These are phyloP conservation scores for Wallacemonas sp. DNA, from an alignment of 208 protist species.

Conservation along the genomic window DNA sequence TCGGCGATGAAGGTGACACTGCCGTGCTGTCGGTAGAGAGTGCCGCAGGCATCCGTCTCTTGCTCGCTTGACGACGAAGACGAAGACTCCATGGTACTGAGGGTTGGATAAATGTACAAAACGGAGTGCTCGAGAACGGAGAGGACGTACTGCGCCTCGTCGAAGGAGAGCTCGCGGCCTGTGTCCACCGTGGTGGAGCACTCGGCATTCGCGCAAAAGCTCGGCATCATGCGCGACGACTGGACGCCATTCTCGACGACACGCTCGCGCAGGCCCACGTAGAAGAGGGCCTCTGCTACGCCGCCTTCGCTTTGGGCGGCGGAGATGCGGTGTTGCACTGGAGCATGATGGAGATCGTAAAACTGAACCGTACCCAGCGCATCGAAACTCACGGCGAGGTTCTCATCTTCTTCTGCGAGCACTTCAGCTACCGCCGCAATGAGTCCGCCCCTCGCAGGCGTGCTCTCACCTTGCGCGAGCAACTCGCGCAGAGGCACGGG, in stretches of 20 bases:
- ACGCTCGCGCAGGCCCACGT: slow-evolving; percentile 11
- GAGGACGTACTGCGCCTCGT: slow-evolving; percentile 1
- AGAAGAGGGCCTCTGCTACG: not conserved
- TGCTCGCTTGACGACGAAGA: not conserved
- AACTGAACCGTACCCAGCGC: not conserved
- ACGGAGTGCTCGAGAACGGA: not conserved
- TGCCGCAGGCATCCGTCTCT: not conserved
- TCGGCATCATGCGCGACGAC: slow-evolving; percentile 4
- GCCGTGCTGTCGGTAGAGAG: not conserved
- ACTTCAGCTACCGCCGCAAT: not conserved
- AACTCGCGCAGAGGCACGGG: slow-evolving; percentile 1
- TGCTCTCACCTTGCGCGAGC: not conserved
- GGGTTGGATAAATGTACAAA: slow-evolving; percentile 1
- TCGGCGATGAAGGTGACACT: not conserved
- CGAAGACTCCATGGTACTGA: not conserved
- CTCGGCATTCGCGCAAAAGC: not conserved
- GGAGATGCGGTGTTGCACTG: not conserved
- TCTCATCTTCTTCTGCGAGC: not conserved
- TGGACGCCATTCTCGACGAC: not conserved
- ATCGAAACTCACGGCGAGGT: not conserved
- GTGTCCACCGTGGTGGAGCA: not conserved
- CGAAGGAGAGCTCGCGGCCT: not conserved
- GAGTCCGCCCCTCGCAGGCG: not conserved
- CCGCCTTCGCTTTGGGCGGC: not conserved
- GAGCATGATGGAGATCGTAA: slow-evolving; percentile 4